Conservation (phyloP, 345 rosid species). For the Eutrema japonicum region DNA sequence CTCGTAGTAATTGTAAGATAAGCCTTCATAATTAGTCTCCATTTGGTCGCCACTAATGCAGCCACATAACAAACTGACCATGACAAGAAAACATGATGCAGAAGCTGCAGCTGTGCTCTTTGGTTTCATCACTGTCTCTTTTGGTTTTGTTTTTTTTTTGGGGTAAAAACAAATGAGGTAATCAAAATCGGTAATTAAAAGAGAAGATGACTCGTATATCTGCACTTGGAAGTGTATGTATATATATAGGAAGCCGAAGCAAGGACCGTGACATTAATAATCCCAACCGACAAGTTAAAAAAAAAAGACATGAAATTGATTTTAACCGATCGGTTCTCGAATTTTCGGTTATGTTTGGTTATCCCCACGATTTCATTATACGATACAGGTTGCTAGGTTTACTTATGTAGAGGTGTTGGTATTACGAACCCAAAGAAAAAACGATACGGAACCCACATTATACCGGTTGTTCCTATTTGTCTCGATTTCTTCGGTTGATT, state of each 20-base stretch:
- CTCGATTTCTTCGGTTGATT: neutral
- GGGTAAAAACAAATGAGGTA: neutral
- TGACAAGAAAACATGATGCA: conserved; percentile 26
- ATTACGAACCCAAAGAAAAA: neutral
- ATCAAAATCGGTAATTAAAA: neutral
- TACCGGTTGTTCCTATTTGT: neutral
- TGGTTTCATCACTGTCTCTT: conserved; percentile 29
- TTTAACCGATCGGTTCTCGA: neutral
- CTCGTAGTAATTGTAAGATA: conserved; percentile 50
- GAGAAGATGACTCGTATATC: conserved; percentile 11
- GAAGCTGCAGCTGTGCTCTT: conserved; percentile 27
- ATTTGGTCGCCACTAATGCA: conserved; percentile 29
- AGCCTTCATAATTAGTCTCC: conserved; percentile 24
- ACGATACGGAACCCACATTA: neutral
- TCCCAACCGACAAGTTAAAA: conserved; percentile 23
- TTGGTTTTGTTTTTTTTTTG: neutral
- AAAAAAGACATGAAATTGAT: neutral
- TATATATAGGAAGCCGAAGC: conserved; percentile 33
- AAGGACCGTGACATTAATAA: conserved; percentile 36
- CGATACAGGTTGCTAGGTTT: neutral
- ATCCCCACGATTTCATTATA: neutral
- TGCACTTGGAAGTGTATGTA: conserved; percentile 27
- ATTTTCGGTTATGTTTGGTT: neutral
- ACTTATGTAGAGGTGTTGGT: neutral
- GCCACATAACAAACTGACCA: conserved; percentile 33